phyloP scores from a whole-genome alignment of 768 basidiomycete species.

The Macrolepiota albuminosa region DNA sequence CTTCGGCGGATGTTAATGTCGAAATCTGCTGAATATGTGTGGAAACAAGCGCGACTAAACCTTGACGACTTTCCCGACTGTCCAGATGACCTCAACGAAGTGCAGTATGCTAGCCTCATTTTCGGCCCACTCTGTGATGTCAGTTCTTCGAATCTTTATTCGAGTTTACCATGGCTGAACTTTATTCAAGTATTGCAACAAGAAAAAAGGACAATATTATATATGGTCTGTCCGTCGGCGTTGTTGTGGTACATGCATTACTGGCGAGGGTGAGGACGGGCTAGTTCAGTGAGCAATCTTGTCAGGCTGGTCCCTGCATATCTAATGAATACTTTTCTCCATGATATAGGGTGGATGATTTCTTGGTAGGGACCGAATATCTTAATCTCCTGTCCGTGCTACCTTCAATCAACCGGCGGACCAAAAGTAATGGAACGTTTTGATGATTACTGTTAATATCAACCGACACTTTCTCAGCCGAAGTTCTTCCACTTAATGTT shows the following conservation, averaged over 20 bases:
- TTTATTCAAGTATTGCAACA: constrained; percentile 1
- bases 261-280: too few relatives aligned
- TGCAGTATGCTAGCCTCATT: background rate
- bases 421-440: background rate
- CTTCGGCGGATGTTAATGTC: constrained; percentile 23
- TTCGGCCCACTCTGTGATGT: constrained; percentile 6
- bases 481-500: background rate
- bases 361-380: background rate
- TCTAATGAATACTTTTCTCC: background rate
- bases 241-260: constrained; percentile 10
- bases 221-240: constrained; percentile 11
- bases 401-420: background rate
- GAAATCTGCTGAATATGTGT: constrained; percentile 1
- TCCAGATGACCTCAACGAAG: constrained; percentile 8
- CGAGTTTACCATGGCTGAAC: background rate
- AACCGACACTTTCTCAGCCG: background rate
- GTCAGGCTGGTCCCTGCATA: background rate
- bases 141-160: background rate
- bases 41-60: constrained; percentile 6
- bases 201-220: background rate
- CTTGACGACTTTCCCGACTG: constrained; percentile 8
- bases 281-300: background rate
- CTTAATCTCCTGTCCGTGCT: background rate
- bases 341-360: background rate
- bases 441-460: background rate